Conservation (phyloP, 495 filamentous ascomycete genomes). For the Penicillium verhagenii region DNA sequence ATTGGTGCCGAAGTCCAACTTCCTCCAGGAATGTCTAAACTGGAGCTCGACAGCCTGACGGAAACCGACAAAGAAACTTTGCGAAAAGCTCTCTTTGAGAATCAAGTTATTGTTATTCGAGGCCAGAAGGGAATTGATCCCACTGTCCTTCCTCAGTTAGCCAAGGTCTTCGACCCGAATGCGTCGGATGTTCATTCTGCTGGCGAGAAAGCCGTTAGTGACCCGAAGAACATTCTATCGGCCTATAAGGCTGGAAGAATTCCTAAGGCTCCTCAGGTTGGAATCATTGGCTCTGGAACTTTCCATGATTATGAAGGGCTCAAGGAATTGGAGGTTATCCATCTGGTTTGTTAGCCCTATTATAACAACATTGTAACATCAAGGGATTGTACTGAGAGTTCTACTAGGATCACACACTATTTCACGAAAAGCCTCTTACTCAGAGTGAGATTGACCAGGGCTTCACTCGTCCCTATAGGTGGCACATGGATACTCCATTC, state of each 20-base stretch:
- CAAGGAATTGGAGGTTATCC: conserved; percentile 7
- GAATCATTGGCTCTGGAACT: conserved; percentile 12
- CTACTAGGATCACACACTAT: conserved; percentile 9
- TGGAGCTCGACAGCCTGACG: conserved; percentile 5
- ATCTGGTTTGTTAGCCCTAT: conserved; percentile 1
- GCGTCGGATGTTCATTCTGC: conserved; percentile 14
- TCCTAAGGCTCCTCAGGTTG: conserved; percentile 12
- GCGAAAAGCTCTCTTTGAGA: conserved; percentile 10
- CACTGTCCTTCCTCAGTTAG: conserved; percentile 8
- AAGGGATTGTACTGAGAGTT: not conserved
- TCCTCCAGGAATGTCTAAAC: conserved; percentile 6
- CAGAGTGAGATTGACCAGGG: not conserved
- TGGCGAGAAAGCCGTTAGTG: conserved; percentile 14
- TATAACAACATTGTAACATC: too few relatives aligned
- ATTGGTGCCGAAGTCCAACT: conserved; percentile 13
- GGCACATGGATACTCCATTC: conserved; percentile 17
- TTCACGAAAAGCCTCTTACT: conserved; percentile 5
- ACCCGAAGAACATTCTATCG: conserved; percentile 15
- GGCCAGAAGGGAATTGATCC: conserved; percentile 15
- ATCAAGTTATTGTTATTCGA: conserved; percentile 12
- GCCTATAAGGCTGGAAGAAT: conserved; percentile 17
- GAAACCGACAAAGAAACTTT: conserved; percentile 8
- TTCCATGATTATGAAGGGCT: conserved; percentile 12
- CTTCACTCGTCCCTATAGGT: conserved; percentile 11
- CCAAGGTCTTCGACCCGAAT: conserved; percentile 14